These are phyloP conservation scores for Pseudogymnoascus sp. DNA, from an alignment of 2,329 filamentous ascomycete species.

Conservation along the genomic window DNA sequence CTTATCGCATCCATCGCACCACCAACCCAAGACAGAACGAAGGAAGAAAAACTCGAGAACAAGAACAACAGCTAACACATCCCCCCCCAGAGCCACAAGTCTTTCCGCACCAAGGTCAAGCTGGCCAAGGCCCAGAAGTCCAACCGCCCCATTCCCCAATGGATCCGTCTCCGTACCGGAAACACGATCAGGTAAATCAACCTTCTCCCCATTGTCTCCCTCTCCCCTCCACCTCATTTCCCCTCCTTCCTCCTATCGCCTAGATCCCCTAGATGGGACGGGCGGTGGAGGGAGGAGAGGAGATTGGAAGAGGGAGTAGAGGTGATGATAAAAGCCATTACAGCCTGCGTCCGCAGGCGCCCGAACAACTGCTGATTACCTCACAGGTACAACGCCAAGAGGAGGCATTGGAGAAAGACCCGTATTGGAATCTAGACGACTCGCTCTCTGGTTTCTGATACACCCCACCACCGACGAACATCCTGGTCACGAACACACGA, in stretches of 20 bases:
- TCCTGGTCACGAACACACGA: not conserved
- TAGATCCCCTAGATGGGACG: no score
- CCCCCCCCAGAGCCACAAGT: constrained; percentile 83
- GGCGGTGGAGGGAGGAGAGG: not conserved
- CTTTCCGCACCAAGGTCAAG: constrained; percentile 99
- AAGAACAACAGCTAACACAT: constrained; percentile 13
- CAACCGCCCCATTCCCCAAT: constrained; percentile 99
- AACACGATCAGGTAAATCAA: constrained; percentile 90
- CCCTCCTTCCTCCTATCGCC: no score
- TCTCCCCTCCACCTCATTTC: no score
- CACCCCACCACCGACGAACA: not conserved
- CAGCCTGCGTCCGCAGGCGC: constrained; percentile 7
- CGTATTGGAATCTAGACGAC: constrained; percentile 90
- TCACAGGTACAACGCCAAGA: constrained; percentile 97
- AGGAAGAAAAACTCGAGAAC: constrained; percentile 12
- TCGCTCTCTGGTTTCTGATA: constrained; percentile 33
- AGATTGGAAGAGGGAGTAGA: not conserved
- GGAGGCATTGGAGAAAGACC: constrained; percentile 99
- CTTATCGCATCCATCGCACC: not conserved
- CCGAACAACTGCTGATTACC: constrained; percentile 16
- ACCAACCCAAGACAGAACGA: not conserved
- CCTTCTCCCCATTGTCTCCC: not conserved
- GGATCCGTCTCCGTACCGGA: constrained; percentile 96
- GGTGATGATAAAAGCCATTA: not conserved
- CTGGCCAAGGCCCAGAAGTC: constrained; percentile 99